Conservation (phyloP, 306 rosid species). For the Geum urbanum region DNA sequence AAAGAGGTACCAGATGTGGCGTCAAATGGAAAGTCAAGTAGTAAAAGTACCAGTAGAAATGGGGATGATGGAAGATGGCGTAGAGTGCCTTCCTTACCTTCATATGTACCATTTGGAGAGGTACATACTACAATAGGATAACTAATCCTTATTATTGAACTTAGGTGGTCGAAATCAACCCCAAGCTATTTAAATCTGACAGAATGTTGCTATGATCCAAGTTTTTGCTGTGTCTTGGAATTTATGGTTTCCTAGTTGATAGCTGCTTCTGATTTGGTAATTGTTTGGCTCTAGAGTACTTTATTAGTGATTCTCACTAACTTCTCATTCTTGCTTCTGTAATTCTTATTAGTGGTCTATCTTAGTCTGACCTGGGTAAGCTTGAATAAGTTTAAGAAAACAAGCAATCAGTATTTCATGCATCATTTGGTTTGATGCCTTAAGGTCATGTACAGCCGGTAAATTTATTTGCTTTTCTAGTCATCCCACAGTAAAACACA, state of each 20-base stretch:
- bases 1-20: slow-evolving; percentile 40
- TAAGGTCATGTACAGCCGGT: not conserved
- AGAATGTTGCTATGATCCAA: not conserved
- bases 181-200: not conserved
- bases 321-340: not conserved
- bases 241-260: not conserved
- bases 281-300: not conserved
- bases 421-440: not conserved
- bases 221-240: not conserved
- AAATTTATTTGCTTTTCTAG: not conserved
- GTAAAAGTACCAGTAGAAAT: slow-evolving; percentile 31
- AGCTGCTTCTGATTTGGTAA: not conserved
- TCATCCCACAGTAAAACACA: not conserved
- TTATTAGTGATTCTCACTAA: not conserved
- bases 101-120: slow-evolving; percentile 96
- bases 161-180: not conserved
- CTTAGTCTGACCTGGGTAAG: not conserved
- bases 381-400: not conserved
- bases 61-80: slow-evolving; percentile 66
- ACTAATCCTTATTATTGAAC: not conserved
- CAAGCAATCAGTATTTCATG: not conserved
- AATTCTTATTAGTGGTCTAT: not conserved
- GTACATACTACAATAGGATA: slow-evolving; percentile 31
- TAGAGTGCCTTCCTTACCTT: slow-evolving; percentile 85
- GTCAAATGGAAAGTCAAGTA: slow-evolving; percentile 45